Base-by-base conservation (phyloP, 1,139 yeast species). In the Kodamaea arcana region DNA sequence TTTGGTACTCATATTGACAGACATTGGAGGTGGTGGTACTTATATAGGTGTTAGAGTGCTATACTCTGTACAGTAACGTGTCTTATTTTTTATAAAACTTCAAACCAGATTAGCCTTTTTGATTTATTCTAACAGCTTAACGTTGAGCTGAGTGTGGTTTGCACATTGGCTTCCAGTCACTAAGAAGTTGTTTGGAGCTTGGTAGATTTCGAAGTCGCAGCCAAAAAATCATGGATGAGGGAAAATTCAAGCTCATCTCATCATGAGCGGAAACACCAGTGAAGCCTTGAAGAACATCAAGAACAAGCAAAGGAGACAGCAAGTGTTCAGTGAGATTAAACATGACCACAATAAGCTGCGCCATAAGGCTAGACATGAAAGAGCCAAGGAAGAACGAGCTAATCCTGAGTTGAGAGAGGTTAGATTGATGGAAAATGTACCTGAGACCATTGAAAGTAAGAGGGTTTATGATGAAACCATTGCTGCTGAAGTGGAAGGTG, bases 381-480 rank as follows among this genome's bases (percentile, higher is more conserved):
- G 96, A 52, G 94, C 94, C 27, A 83, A 82, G 54, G 94, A 80
- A 49, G 97, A 88, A 60, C 69, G 81, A 36, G 77, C 70, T 24
- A 84, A 90, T 54, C 97, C 96, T 0, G 86, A 80, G 47, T 62
- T 86, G 41, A 83, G 78, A 54, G 88, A 79, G 40, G 82, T 87
- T 54, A 78, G 98, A 58, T 66, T 90, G 32, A 78, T 80, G 4
- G 78, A 72, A 37, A 88, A 90, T 56, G 78, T 86, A 1, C 94
- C 98, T 1, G 83, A 79, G 18, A 94, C 98, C 6, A 80, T 90
- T 36, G 98, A 92, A 50, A 73, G 80, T 40, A 87, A 86, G 69
- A 71, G 98, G 55, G 94, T 83, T 0, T 92, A 61, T 47, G 98
- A 92, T 60, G 97, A 92, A 58, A 86, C 97, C 1, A 83, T 88